A percentile compares a stretch with the other conserved stretches of the same genome.
Conservation (phyloP, 106 monocot species). For the Apostasia ramifera region DNA sequence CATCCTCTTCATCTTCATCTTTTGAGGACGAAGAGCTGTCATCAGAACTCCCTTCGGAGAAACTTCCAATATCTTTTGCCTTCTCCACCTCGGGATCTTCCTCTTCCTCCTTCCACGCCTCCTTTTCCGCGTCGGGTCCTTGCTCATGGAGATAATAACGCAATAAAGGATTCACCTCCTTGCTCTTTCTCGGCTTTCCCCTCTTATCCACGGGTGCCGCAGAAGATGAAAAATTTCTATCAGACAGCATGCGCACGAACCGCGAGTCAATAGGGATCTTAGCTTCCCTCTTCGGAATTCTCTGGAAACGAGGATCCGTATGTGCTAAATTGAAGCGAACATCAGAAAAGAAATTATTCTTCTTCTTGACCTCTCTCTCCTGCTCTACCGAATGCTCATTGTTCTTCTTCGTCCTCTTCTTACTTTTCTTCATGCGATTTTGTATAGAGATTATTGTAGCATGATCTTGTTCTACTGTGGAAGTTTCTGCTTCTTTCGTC, state of each 20-base stretch:
- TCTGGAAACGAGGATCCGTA: conserved; percentile 74
- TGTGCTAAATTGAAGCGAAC: conserved; percentile 53
- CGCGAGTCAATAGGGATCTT: conserved; percentile 71
- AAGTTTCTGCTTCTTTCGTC: neutral
- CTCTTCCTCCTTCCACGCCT: neutral
- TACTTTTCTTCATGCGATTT: neutral
- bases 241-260: conserved; percentile 50
- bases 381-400: too few relatives aligned
- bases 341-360: conserved; percentile 37
- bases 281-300: conserved; percentile 43
- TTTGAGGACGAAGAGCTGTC: conserved; percentile 1
- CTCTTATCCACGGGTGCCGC: conserved; percentile 72
- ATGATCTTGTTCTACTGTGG: neutral
- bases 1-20: conserved; percentile 5
- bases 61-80: conserved; percentile 2
- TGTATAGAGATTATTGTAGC: neutral
- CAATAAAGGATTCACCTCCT: conserved; percentile 29
- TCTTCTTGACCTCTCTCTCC: neutral
- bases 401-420: neutral
- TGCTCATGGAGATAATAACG: conserved; percentile 57
- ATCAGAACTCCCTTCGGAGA: conserved; percentile 3
- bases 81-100: conserved; percentile 7
- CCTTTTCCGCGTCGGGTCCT: conserved; percentile 12
- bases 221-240: conserved; percentile 39
- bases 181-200: conserved; percentile 48